Evolutionary conservation across 768 basidiomycete species (phyloP).

Genomic region (Piloderma croceum): DNA sequence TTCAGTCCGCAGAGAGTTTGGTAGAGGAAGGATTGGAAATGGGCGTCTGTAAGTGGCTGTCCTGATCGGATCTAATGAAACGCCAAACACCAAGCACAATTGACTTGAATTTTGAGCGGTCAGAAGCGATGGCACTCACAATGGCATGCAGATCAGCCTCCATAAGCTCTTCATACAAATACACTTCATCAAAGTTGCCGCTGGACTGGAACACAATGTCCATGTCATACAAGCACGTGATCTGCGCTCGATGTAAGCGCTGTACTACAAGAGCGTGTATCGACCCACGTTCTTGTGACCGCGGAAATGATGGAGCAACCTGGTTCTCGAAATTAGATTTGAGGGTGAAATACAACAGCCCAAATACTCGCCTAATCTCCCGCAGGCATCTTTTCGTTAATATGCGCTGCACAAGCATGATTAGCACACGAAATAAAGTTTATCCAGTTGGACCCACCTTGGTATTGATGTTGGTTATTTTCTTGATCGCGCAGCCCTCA

Average conservation of each 20-base stretch:
- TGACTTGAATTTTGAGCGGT: too few species aligned
- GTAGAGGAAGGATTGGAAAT: constrained; percentile 98
- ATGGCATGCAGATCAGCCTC: constrained; percentile 99
- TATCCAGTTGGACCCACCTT: constrained; percentile 43
- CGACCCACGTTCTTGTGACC: constrained; percentile 92
- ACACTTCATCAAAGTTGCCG: constrained; percentile 95
- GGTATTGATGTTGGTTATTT: constrained; percentile 91
- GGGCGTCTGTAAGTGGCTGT: constrained; percentile 83
- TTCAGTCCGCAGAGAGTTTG: constrained; percentile 96
- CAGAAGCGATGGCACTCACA: constrained; percentile 41
- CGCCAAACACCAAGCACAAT: too few species aligned
- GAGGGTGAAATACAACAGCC: background rate
- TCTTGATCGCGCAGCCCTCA: constrained; percentile 92
- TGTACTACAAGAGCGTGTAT: background rate
- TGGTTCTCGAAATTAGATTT: constrained; percentile 22
- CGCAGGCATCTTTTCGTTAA: constrained; percentile 93
- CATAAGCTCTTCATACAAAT: constrained; percentile 97
- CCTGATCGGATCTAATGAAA: constrained; percentile 69
- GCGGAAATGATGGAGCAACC: constrained; percentile 93
- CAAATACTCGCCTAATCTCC: constrained; percentile 72
- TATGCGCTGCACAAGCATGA: too few species aligned
- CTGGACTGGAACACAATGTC: constrained; percentile 91
- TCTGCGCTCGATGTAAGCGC: constrained; percentile 52
- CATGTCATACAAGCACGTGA: constrained; percentile 97
- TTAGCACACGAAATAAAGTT: constrained; percentile 14